These are phyloP conservation scores for Deinandra increscens DNA, from an alignment of 129 eudicot species.

Conservation along the genomic window DNA sequence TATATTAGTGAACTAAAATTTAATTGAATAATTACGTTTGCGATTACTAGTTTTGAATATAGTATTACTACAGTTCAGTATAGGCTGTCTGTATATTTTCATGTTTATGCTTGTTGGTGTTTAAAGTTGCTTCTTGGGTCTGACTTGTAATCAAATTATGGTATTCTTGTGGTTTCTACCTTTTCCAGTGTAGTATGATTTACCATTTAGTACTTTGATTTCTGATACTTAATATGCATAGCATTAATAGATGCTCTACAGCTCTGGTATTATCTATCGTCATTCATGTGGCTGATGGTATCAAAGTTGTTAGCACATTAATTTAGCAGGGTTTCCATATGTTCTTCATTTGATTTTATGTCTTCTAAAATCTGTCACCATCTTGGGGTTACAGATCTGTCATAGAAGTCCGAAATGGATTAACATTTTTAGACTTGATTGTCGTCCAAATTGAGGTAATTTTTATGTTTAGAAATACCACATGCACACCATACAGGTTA, in stretches of 20 bases:
- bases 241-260: slow-evolving; percentile 10
- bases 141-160: not conserved
- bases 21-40: not conserved
- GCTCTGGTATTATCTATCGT: slow-evolving; percentile 11
- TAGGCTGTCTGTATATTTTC: slow-evolving; percentile 9
- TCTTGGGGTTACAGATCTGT: slow-evolving; percentile 70
- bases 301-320: not conserved
- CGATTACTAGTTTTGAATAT: slow-evolving; percentile 9
- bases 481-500: not conserved
- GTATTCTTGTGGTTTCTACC: not conserved
- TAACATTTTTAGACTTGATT: slow-evolving; percentile 89
- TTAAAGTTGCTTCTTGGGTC: slow-evolving; percentile 7
- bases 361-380: slow-evolving; percentile 9
- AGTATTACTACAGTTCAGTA: not conserved
- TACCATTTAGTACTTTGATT: slow-evolving; percentile 8
- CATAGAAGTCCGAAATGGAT: slow-evolving; percentile 93
- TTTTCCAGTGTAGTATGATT: not conserved
- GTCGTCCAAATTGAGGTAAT: slow-evolving; percentile 94
- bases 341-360: not conserved
- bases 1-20: slow-evolving; percentile 8
- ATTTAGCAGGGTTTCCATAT: not conserved
- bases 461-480: slow-evolving; percentile 9
- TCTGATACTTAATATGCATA: not conserved
- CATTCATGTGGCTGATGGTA: slow-evolving; percentile 11
- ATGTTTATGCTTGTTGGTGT: slow-evolving; percentile 2